A percentile compares a stretch with the other conserved stretches of the same genome.
These are phyloP conservation scores for Ceratocystis smalleyi DNA, from an alignment of 2,329 filamentous ascomycete genomes.

Conservation along the genomic window DNA sequence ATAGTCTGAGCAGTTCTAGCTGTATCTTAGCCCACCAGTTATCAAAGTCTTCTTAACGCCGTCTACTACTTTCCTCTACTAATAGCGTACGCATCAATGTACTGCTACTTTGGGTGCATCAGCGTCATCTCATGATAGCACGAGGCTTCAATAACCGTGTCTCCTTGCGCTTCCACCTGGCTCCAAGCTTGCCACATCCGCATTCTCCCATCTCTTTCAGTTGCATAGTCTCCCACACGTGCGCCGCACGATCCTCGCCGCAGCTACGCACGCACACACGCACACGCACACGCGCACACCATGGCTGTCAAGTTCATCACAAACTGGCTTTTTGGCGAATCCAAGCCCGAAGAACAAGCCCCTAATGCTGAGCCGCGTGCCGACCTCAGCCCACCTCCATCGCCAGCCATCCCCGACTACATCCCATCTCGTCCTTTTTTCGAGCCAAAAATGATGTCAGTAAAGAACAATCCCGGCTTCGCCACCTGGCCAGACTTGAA, in stretches of 20 bases:
- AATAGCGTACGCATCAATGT: too few species aligned
- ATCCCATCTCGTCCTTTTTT: neutral
- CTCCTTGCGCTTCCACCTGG: too few species aligned
- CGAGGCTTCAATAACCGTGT: too few species aligned
- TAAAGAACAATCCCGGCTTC: neutral
- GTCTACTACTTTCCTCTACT: too few species aligned
- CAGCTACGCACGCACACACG: neutral
- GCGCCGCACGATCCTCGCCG: neutral
- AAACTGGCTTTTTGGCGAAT: conserved; percentile 3
- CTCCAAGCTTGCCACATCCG: too few species aligned
- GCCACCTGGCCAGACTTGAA: neutral
- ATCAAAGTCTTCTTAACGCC: too few species aligned
- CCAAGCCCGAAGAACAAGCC: neutral
- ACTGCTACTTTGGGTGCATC: too few species aligned
- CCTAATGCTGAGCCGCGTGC: conserved; percentile 6
- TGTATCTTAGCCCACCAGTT: too few species aligned
- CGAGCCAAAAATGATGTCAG: neutral
- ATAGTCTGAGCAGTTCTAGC: too few species aligned
- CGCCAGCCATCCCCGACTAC: neutral
- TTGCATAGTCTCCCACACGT: too few species aligned
- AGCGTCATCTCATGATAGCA: too few species aligned
- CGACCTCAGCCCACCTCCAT: neutral
- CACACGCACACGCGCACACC: neutral
- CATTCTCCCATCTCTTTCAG: too few species aligned
- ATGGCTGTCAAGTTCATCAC: neutral